Percentiles rank a stretch among this genome's conserved stretches.
Conservation (phyloP, 129 eudicot species). For the Gnaphalium uliginosum region DNA sequence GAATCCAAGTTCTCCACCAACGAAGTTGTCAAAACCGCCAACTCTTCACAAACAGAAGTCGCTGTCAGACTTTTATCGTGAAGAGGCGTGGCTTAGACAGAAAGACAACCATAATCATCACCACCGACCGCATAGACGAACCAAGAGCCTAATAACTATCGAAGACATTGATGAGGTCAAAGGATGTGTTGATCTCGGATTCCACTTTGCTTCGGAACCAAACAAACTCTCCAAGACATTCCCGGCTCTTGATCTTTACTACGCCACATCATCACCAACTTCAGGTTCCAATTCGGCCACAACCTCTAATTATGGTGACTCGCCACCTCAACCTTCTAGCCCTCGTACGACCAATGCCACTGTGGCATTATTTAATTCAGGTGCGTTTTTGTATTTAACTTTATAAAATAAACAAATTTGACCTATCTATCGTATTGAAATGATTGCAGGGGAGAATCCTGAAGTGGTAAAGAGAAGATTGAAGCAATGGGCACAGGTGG, state of each 20-base stretch:
- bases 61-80: conserved; percentile 29
- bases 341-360: conserved; percentile 16
- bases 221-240: conserved; percentile 27
- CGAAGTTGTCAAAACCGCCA: conserved; percentile 28
- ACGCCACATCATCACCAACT: conserved; percentile 30
- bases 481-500: conserved; percentile 44
- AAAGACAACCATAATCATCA: conserved; percentile 27
- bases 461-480: conserved; percentile 37
- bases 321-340: conserved; percentile 34
- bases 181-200: conserved; percentile 39
- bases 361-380: conserved; percentile 25
- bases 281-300: conserved; percentile 24
- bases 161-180: conserved; percentile 37
- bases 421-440: neutral
- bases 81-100: conserved; percentile 36
- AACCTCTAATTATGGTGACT: conserved; percentile 29
- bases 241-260: conserved; percentile 39
- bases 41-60: conserved; percentile 32
- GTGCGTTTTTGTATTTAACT: neutral
- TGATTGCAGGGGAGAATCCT: conserved; percentile 32
- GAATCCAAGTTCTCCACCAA: neutral
- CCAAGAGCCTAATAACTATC: conserved; percentile 33
- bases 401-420: neutral
- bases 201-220: conserved; percentile 29
- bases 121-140: conserved; percentile 28